These are phyloP conservation scores for Cnidoscolus chayamansa DNA, from an alignment of 441 rosid species.

Conservation along the genomic window DNA sequence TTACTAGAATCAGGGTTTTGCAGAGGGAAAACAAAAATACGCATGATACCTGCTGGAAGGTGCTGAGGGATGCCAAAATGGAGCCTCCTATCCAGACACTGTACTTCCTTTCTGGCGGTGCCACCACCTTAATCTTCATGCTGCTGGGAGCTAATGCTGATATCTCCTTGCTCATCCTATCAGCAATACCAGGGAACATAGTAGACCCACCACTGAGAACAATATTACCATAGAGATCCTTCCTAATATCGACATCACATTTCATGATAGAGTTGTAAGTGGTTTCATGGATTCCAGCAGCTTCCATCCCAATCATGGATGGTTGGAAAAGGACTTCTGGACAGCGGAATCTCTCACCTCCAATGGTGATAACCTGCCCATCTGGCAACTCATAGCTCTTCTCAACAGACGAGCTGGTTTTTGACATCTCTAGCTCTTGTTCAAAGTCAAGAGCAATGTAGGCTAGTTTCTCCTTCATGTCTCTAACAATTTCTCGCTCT, in stretches of 20 bases:
- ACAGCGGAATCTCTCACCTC: conserved; percentile 67
- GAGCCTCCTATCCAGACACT: conserved; percentile 70
- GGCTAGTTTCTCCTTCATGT: conserved; percentile 66
- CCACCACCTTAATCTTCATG: conserved; percentile 58
- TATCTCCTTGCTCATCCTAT: conserved; percentile 65
- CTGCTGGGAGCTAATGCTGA: conserved; percentile 53
- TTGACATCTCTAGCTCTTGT: conserved; percentile 54
- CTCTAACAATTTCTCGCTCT: conserved; percentile 66
- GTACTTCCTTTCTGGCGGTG: conserved; percentile 57
- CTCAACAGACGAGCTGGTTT: conserved; percentile 55
- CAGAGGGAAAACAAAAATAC: neutral
- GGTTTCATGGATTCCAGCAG: conserved; percentile 63
- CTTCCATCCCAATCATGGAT: conserved; percentile 74
- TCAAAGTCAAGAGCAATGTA: conserved; percentile 70
- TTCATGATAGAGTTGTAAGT: conserved; percentile 69
- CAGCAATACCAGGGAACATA: conserved; percentile 58
- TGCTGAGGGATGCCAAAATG: conserved; percentile 47
- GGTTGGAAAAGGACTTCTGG: conserved; percentile 78
- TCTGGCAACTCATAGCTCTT: conserved; percentile 70
- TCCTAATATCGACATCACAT: conserved; percentile 65
- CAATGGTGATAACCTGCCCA: conserved; percentile 73
- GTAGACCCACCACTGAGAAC: conserved; percentile 62
- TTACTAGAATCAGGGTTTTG: neutral
- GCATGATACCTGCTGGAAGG: conserved; percentile 51
- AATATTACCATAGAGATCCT: conserved; percentile 52